phyloP scores from a whole-genome alignment of 257 asterid genomes.

The Nicotiana obtusifolia region DNA sequence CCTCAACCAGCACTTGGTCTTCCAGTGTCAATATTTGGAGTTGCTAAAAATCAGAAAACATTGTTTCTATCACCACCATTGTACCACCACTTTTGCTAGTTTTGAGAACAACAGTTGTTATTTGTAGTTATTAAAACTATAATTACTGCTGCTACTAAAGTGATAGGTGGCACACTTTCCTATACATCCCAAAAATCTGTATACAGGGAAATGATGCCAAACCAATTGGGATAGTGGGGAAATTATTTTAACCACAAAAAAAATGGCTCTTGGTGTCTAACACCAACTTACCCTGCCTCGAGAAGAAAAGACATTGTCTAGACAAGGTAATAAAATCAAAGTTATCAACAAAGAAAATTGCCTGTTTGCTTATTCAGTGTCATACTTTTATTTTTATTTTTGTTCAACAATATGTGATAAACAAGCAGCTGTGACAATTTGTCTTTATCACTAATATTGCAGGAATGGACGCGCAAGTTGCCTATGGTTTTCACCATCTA shows the following conservation, averaged over 20 bases:
- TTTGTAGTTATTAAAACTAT: background rate
- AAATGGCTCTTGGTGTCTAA: background rate
- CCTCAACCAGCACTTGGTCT: background rate
- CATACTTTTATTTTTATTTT: background rate
- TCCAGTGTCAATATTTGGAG: background rate
- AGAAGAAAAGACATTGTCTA: background rate
- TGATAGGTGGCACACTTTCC: background rate
- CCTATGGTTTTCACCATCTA: constrained; percentile 89
- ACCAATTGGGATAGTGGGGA: background rate
- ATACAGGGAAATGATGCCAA: background rate
- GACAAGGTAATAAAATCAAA: background rate
- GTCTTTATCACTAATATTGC: constrained; percentile 20
- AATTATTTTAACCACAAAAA: background rate
- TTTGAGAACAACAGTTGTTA: background rate
- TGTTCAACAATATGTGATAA: background rate
- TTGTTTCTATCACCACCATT: background rate
- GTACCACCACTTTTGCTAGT: background rate
- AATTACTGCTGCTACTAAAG: background rate
- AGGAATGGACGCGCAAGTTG: constrained; percentile 99
- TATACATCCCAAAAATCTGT: background rate
- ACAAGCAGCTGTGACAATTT: constrained; percentile 6
- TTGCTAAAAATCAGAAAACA: background rate
- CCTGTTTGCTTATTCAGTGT: background rate
- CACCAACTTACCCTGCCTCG: background rate
- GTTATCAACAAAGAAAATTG: background rate